Evolutionary conservation across 2,329 filamentous ascomycete genomes (phyloP).

Genomic region (Penicillium concentricum): DNA sequence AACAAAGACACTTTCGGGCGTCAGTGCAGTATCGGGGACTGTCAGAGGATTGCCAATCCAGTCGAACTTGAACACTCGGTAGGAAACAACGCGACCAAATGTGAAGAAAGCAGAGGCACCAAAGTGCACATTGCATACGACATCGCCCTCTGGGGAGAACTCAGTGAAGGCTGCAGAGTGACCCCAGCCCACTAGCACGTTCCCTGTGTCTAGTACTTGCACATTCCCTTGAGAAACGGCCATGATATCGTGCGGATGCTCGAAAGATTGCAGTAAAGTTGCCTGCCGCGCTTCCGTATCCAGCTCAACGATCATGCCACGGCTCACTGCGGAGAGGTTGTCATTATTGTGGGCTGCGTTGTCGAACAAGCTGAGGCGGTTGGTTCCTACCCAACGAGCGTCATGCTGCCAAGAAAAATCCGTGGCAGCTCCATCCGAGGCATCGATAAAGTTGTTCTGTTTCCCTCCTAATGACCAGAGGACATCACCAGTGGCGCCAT

Average conservation of each 20-base stretch:
- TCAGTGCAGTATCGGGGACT: slow-evolving; percentile 23
- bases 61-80: slow-evolving; percentile 54
- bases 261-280: slow-evolving; percentile 13
- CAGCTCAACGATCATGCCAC: slow-evolving; percentile 18
- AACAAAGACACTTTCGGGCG: slow-evolving; percentile 23
- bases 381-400: slow-evolving; percentile 28
- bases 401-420: slow-evolving; percentile 32
- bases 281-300: slow-evolving; percentile 9
- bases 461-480: slow-evolving; percentile 32
- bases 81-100: slow-evolving; percentile 53
- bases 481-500: slow-evolving; percentile 31
- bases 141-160: slow-evolving; percentile 29
- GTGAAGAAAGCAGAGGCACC: slow-evolving; percentile 48
- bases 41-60: slow-evolving; percentile 54
- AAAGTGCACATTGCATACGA: slow-evolving; percentile 31
- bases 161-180: slow-evolving; percentile 53
- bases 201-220: slow-evolving; percentile 34
- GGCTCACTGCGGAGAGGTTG: slow-evolving; percentile 14
- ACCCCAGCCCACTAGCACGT: slow-evolving; percentile 53
- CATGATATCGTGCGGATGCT: slow-evolving; percentile 21
- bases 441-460: slow-evolving; percentile 28
- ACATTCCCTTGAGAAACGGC: slow-evolving; percentile 21
- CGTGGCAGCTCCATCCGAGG: slow-evolving; percentile 23
- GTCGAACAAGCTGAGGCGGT: slow-evolving; percentile 26
- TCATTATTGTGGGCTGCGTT: slow-evolving; percentile 24